Base-by-base conservation (phyloP, 1,284 basidiomycete species). In the Apiotrichum laibachii region DNA sequence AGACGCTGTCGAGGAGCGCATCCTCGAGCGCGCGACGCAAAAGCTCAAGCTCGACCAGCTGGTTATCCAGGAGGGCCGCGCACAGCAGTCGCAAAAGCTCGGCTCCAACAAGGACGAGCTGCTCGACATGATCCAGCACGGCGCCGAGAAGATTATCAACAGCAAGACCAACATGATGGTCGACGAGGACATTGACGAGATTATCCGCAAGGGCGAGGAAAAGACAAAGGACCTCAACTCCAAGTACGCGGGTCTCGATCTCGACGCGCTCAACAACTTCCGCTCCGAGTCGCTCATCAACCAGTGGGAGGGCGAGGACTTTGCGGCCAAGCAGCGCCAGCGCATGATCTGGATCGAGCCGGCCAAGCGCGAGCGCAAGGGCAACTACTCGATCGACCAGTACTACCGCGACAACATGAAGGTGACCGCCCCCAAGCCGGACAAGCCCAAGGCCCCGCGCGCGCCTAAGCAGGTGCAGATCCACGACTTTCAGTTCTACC, bases 401-500 rank as follows among this genome's bases (percentile, higher is more conserved):
- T 94, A 94, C 77, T 97, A 94, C 83, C 91, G 94, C 77, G 92
- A 96, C 75, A 90, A 90, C 0, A 84, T 97, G 77, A 87, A 47
- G 86, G 85, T 43, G 85, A 88, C 5, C 51, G 56, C 85, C 8
- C 64, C 70, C 31, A 92, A 93, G 77, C 80, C 84, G 1, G 90
- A 93, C 62, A 92, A 93, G 73, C 87, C 90, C 0, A 94, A 92
- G 75, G 79, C 92, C 39, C 89, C 91, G 2, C 83, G 89, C 19
- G 90, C 91, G 3, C 94, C 94, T 12, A 95, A 95, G 77, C 92
- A 96, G 77, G 85, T 94, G 59, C 67, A 47, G 66, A 93, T 91
- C 66, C 88, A 95, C 80, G 95, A 98, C 75, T 97, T 94, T 83
- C 95, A 99, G 73, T 99, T 99, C 83, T 97, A 91, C 81, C 90